Base-by-base conservation (phyloP, 2,329 filamentous ascomycete species). In the Coleophoma eucalyptorum region DNA sequence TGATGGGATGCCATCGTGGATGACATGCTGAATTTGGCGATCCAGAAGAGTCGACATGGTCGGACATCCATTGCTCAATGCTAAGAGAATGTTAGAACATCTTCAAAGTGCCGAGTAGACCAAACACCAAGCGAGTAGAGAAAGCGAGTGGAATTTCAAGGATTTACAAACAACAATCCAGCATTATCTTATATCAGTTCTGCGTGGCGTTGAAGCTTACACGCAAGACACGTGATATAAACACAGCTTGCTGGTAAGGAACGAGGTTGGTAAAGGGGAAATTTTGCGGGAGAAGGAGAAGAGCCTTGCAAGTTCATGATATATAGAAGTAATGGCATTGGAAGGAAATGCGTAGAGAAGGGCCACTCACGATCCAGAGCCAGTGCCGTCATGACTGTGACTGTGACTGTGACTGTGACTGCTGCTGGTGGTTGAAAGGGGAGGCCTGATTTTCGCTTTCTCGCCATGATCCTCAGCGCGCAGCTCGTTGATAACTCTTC, bases 401-500 rank as follows among this genome's bases (percentile, higher is more conserved):
- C 3, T 26, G 26, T 55, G 54, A 44, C 56, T 26, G 26, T 55
- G 54, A 44, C 56, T 26, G 26, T 26, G 26, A 26, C 3, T 26
- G 26, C 26, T 59, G 46, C 48, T 49, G 7, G 46, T 40, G 12
- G 43, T 50, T 7, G 59, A 59, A 7, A 43, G 48, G 47, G 35
- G 33, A 32, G 8, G 8, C 58, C 62, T 45, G 58, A 65, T 54
- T 68, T 66, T 31, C 65, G 66, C 50, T 64, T 72, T 62, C 60
- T 68, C 58, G 65, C 72, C 65, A 69, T 67, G 54, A 64, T 80
- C 71, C 72, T 65, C 66, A 48, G 66, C 78, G 48, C 81, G 73
- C 19, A 86, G 69, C 66, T 83, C 80, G 54, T 81, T 81, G 51
- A 86, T 81, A 38, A 86, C 80, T 57, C 82, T 79, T 33, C 81